Evolutionary conservation across 768 basidiomycete genomes (phyloP).

Genomic region (Filobasidium wieringae): DNA sequence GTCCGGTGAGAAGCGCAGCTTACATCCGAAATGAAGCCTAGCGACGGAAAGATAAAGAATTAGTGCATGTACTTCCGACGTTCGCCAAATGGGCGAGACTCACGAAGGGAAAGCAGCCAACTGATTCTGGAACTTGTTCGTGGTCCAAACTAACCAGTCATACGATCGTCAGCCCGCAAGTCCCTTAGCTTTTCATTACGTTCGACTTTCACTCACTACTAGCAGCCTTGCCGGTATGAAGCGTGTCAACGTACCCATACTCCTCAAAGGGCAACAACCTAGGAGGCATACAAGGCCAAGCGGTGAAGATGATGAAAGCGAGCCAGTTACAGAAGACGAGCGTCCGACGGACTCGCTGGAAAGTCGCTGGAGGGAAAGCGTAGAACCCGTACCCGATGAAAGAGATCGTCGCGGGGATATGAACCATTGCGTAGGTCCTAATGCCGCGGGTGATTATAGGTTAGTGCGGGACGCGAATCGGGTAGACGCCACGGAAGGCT

Average conservation of each 20-base stretch:
- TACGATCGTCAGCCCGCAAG: background rate
- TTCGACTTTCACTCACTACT: constrained; percentile 14
- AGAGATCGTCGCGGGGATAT: constrained; percentile 30
- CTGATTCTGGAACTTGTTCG: constrained; percentile 34
- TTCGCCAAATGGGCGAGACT: background rate
- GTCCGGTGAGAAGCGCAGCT: no score
- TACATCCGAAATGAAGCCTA: constrained; percentile 9
- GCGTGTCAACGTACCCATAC: constrained; percentile 27
- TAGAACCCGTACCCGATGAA: constrained; percentile 27
- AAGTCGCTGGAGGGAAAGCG: constrained; percentile 20
- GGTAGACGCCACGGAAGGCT: background rate
- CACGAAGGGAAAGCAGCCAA: constrained; percentile 28
- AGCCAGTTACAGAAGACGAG: constrained; percentile 27
- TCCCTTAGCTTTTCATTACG: no score
- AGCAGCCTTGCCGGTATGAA: constrained; percentile 26
- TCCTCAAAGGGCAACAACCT: constrained; percentile 22
- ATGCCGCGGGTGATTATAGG: background rate
- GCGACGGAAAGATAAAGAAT: background rate
- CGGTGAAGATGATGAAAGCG: constrained; percentile 28
- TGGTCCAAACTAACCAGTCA: constrained; percentile 20
- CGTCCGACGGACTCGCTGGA: constrained; percentile 25
- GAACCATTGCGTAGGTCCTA: constrained; percentile 32
- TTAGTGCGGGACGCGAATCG: background rate
- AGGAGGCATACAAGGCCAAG: constrained; percentile 33
- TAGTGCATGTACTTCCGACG: background rate